Base-by-base conservation (phyloP, 805 yeast genomes). In the Kuraishia cidri region DNA sequence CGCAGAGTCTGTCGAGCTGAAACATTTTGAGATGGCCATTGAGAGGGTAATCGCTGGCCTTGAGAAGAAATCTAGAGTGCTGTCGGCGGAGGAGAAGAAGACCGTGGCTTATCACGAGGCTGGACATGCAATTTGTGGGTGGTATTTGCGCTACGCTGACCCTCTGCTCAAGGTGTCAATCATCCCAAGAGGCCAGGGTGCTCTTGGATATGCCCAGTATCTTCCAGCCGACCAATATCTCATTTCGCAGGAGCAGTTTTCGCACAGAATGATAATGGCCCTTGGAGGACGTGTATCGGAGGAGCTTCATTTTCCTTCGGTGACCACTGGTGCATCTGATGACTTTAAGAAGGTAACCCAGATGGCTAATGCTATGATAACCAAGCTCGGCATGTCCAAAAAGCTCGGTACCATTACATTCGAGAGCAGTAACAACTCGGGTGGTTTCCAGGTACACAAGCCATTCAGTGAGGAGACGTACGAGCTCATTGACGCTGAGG, bases 31-130 rank as follows among this genome's bases (percentile, higher is more conserved):
- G 57, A 79, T 78, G 51, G 97, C 98, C 6, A 92, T 92, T 44
- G 98, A 94, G 60, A 77, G 99, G 52, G 97, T 90, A 27, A 84
- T 88, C 58, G 97, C 94, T 21, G 99, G 99, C 24, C 65, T 92
- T 40, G 97, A 90, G 57, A 84, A 84, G 66, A 90, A 86, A 58
- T 72, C 88, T 11, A 79, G 81, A 48, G 72, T 92, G 10, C 65
- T 94, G 39, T 75, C 86, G 3, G 80, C 86, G 2, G 88, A 81
- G 38, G 97, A 94, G 52, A 85, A 87, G 60, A 75, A 67, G 40
- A 76, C 86, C 18, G 96, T 94, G 36, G 98, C 98, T 1, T 92
- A 82, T 49, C 98, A 94, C 54, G 99, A 92, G 58, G 98, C 99
- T 3, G 99, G 98, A 4, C 98, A 94, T 59, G 98, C 99, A 8